These are phyloP conservation scores for Geopyxis carbonaria DNA, from an alignment of 495 filamentous ascomycete genomes.

Conservation along the genomic window DNA sequence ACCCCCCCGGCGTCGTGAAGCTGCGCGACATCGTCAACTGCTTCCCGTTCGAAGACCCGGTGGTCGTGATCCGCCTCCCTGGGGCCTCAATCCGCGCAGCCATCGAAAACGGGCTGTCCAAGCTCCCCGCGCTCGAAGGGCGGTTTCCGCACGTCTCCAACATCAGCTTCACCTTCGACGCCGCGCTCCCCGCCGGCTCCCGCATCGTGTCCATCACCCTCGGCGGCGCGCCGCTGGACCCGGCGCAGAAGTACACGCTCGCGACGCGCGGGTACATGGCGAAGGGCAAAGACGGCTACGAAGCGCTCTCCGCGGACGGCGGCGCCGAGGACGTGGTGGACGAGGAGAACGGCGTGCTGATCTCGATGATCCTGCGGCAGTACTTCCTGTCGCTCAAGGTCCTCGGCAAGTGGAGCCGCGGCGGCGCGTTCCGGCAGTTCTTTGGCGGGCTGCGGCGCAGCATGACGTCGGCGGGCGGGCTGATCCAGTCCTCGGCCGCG, in stretches of 20 bases:
- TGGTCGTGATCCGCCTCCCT: conserved; percentile 51
- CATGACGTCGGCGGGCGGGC: conserved; percentile 43
- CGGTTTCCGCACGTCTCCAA: conserved; percentile 69
- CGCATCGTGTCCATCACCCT: conserved; percentile 48
- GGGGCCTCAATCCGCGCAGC: conserved; percentile 55
- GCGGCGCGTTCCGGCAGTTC: conserved; percentile 29
- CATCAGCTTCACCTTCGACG: conserved; percentile 54
- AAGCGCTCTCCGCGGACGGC: conserved; percentile 50
- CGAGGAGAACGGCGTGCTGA: conserved; percentile 72
- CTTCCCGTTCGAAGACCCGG: conserved; percentile 86
- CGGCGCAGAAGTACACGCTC: conserved; percentile 43
- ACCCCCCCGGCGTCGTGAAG: conserved; percentile 56
- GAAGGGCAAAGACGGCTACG: conserved; percentile 72
- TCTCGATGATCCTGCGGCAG: conserved; percentile 68
- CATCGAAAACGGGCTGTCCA: conserved; percentile 63
- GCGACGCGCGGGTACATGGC: conserved; percentile 54
- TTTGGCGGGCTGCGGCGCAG: conserved; percentile 9
- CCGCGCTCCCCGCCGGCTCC: conserved; percentile 37
- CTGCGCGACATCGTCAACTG: conserved; percentile 62
- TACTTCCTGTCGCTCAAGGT: conserved; percentile 76
- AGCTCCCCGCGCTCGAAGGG: conserved; percentile 66
- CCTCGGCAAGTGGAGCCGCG: conserved; percentile 55
- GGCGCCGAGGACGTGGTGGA: conserved; percentile 63
- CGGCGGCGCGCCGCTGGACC: conserved; percentile 39
- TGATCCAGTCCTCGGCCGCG: conserved; percentile 38